phyloP scores from a whole-genome alignment of 495 filamentous ascomycete species.

The Penicillium macrosclerotiorum region DNA sequence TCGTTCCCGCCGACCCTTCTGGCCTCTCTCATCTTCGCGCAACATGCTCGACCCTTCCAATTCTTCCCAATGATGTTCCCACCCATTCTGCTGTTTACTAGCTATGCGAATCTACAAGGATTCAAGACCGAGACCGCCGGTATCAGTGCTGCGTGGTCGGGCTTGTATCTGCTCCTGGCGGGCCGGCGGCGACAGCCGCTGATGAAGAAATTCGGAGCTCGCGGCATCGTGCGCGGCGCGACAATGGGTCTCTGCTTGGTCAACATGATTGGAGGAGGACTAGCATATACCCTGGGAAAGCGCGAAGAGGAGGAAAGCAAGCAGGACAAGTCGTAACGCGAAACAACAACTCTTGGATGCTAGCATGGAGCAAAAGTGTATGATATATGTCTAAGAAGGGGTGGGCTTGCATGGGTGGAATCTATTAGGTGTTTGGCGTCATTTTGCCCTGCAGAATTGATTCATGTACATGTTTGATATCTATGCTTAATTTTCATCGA shows the following conservation, averaged over 20 bases:
- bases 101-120: conserved; percentile 76
- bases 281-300: conserved; percentile 67
- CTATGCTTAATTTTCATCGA: no score
- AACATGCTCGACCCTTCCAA: conserved; percentile 74
- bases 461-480: background rate
- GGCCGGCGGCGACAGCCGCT: conserved; percentile 58
- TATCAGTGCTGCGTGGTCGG: conserved; percentile 80
- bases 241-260: conserved; percentile 68
- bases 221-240: conserved; percentile 67
- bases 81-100: conserved; percentile 78
- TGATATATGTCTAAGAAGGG: conserved; percentile 14
- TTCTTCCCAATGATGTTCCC: conserved; percentile 76
- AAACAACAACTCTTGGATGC: background rate
- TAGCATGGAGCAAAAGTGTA: no score
- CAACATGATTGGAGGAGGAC: conserved; percentile 69
- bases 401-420: conserved; percentile 1
- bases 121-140: conserved; percentile 83
- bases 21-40: conserved; percentile 74
- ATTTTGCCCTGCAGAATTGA: background rate
- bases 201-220: conserved; percentile 60
- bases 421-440: conserved; percentile 4
- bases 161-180: conserved; percentile 78
- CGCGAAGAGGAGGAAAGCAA: conserved; percentile 46
- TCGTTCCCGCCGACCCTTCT: conserved; percentile 75
- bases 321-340: conserved; percentile 26